Evolutionary conservation across 106 monocot genomes (phyloP).

Genomic region (Allium sativum): DNA sequence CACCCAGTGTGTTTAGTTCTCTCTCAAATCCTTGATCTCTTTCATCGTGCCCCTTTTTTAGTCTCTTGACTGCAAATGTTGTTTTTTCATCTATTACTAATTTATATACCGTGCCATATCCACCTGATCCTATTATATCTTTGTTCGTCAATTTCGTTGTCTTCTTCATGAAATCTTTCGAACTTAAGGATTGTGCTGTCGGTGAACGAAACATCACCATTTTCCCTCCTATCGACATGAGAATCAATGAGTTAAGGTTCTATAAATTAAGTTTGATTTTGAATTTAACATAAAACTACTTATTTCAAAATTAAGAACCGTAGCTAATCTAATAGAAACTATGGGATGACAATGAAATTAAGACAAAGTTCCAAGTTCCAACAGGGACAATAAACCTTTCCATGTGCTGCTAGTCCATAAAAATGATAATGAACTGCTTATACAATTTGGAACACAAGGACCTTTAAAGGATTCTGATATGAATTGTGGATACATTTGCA

Average conservation of each 20-base stretch:
- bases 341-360: neutral
- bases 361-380: neutral
- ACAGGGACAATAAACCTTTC: neutral
- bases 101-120: conserved; percentile 72
- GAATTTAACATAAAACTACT: too few relatives aligned
- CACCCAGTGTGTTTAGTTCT: conserved; percentile 70
- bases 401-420: too few relatives aligned
- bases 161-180: conserved; percentile 51
- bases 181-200: conserved; percentile 31
- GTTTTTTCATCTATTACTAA: conserved; percentile 36
- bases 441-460: too few relatives aligned
- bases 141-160: conserved; percentile 74
- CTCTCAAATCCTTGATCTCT: conserved; percentile 66
- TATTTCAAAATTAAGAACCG: too few relatives aligned
- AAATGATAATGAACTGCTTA: too few relatives aligned
- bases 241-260: too few relatives aligned
- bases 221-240: conserved; percentile 34
- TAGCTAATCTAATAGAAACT: conserved; percentile 4
- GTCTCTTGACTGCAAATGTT: conserved; percentile 73
- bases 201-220: conserved; percentile 65
- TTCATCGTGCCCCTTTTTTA: conserved; percentile 57
- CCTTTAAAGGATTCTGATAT: too few relatives aligned
- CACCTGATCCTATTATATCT: conserved; percentile 80
- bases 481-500: too few relatives aligned
- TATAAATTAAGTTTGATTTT: too few relatives aligned